Evolutionary conservation across 805 yeast species (phyloP), one percentile per base, ranked within the genome.

Genomic region (Candida arabinofermentans): DNA sequence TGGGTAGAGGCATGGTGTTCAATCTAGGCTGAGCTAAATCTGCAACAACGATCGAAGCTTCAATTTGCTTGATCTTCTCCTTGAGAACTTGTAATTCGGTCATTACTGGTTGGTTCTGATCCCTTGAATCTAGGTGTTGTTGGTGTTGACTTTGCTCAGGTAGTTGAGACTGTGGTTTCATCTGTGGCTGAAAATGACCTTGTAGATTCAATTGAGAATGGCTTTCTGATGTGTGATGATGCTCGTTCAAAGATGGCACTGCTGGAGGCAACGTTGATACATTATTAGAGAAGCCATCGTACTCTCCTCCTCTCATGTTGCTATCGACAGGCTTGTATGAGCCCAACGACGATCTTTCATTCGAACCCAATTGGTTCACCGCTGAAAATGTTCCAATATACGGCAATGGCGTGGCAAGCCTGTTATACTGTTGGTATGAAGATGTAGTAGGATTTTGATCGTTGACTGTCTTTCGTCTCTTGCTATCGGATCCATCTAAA

Each of bases 1-100:
- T 49, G 6, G 48, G 46, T 5, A 44, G 27, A 14, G 26, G 30
- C 23, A 8, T 22, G 14, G 17, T n/a, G 17, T 24, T 27, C 26
- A 30, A 18, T 19, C 42, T 36, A 9, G 43, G 42, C 24, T 43
- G 41, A 7, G 49, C 42, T 13, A 50, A 34, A 33, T 61, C 70
- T 12, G 68, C 58, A 5, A 61, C 66, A 0, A 69, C 65, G 24
- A 69, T 62, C 1, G 74, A 66, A 1, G 72, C 70, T 48, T 74
- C 79, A 4, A 74, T 63, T 48, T 70, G 70, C 39, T 63, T 68
- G 30, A 74, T 69, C 42, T 71, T 70, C 8, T 66, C 65, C 36
- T 67, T 66, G 31, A 74, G 51, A 13, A 58, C 45, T 27, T 72
- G 71, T 10, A 62, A 43, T 48, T 62, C 66, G 16, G 44, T 37